phyloP scores from a whole-genome alignment of 2,329 filamentous ascomycete species.

The Neopestalotiopsis clavispora region DNA sequence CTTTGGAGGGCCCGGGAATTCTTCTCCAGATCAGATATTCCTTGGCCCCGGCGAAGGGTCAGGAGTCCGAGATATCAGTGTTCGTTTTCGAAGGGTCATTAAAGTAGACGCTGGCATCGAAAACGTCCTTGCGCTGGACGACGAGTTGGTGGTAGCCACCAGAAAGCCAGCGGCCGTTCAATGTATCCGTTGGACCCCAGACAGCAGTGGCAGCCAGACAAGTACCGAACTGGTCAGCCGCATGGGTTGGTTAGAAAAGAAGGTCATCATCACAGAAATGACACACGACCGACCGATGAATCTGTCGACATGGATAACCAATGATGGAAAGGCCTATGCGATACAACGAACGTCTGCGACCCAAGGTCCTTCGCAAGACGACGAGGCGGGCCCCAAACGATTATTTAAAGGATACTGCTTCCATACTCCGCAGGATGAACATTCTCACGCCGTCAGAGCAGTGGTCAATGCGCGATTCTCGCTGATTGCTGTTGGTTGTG shows the following conservation, averaged over 20 bases:
- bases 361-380: conserved; percentile 30
- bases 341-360: conserved; percentile 72
- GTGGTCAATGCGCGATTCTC: conserved; percentile 96
- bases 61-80: conserved; percentile 83
- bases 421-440: conserved; percentile 69
- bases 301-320: conserved; percentile 88
- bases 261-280: conserved; percentile 79
- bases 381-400: conserved; percentile 60
- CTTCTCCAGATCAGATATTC: conserved; percentile 64
- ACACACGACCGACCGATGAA: conserved; percentile 97
- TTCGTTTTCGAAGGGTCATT: conserved; percentile 96
- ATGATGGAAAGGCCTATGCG: conserved; percentile 85
- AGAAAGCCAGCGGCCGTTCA: conserved; percentile 92
- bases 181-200: conserved; percentile 93
- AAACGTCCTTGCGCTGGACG: conserved; percentile 85
- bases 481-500: conserved; percentile 84
- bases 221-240: conserved; percentile 87
- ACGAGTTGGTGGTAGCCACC: conserved; percentile 91
- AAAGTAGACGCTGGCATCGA: conserved; percentile 96
- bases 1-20: conserved; percentile 58
- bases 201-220: conserved; percentile 81
- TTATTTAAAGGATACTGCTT: conserved; percentile 93
- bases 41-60: conserved; percentile 82
- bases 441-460: conserved; percentile 70
- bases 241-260: conserved; percentile 85